phyloP scores from a whole-genome alignment of 1,284 basidiomycete genomes.

The Fomitiporia mediterranea region DNA sequence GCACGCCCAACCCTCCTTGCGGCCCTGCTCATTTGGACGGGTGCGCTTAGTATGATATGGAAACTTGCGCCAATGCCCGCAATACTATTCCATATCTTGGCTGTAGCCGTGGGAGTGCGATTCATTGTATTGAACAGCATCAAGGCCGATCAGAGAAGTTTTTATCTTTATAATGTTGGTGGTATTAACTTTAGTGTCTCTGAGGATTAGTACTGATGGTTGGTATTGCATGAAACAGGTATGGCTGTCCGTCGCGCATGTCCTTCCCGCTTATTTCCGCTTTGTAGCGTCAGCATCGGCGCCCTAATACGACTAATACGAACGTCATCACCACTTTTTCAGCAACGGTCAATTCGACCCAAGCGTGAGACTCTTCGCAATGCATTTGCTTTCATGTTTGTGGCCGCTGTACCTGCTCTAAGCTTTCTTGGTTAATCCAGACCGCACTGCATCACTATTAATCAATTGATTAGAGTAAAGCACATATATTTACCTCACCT shows the following conservation, averaged over 20 bases:
- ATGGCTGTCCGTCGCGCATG: slow-evolving; percentile 19
- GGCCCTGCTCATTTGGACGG: slow-evolving; percentile 10
- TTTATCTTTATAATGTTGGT: slow-evolving; percentile 15
- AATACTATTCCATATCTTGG: slow-evolving; percentile 9
- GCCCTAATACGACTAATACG: background rate
- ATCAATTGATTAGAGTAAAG: too few species aligned
- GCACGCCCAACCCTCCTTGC: slow-evolving; percentile 13
- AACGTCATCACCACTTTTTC: background rate
- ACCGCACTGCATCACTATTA: too few species aligned
- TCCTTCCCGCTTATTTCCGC: slow-evolving; percentile 16
- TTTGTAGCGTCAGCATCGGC: slow-evolving; percentile 1
- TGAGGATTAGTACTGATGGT: background rate
- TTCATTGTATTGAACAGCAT: slow-evolving; percentile 6
- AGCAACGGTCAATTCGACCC: too few species aligned
- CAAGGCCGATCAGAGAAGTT: slow-evolving; percentile 14
- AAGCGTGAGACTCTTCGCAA: background rate
- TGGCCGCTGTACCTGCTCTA: too few species aligned
- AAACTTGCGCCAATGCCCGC: background rate
- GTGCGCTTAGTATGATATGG: slow-evolving; percentile 12
- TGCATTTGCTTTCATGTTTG: background rate
- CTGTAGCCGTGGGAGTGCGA: slow-evolving; percentile 8
- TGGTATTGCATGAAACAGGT: slow-evolving; percentile 10
- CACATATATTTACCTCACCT: too few species aligned
- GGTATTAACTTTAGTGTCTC: background rate
- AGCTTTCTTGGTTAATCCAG: too few species aligned